These are phyloP conservation scores for Chaetomium strumarium DNA, from an alignment of 2,329 filamentous ascomycete species.

Conservation along the genomic window DNA sequence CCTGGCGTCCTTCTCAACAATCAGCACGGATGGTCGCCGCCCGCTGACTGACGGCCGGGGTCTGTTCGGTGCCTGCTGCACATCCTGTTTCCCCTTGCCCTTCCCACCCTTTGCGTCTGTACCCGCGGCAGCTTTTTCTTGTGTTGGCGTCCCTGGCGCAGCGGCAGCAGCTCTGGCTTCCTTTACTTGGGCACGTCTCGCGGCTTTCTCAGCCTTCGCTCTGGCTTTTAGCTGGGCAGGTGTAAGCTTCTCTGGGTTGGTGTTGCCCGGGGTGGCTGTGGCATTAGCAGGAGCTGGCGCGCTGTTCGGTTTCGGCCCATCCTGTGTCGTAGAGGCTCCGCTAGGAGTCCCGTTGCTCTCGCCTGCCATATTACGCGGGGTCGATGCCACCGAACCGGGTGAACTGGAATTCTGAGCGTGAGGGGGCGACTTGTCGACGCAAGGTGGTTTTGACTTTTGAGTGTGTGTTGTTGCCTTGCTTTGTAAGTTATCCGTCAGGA, in stretches of 20 bases:
- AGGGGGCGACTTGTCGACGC: too few species aligned
- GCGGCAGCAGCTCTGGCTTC: slow-evolving; percentile 41
- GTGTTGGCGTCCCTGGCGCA: slow-evolving; percentile 35
- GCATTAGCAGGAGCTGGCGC: slow-evolving; percentile 14
- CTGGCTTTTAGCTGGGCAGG: slow-evolving; percentile 80
- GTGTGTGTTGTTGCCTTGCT: too few species aligned
- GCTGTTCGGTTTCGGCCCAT: slow-evolving; percentile 8
- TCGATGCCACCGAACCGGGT: neutral
- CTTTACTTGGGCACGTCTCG: slow-evolving; percentile 69
- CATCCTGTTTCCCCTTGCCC: slow-evolving; percentile 43
- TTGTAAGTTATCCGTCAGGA: too few species aligned
- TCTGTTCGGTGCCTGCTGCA: slow-evolving; percentile 27
- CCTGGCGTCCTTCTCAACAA: slow-evolving; percentile 53
- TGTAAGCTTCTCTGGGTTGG: slow-evolving; percentile 50
- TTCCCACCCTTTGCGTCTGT: slow-evolving; percentile 43
- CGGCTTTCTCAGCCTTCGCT: slow-evolving; percentile 87
- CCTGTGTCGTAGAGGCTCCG: slow-evolving; percentile 14
- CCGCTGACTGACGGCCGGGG: slow-evolving; percentile 32
- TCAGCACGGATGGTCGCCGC: slow-evolving; percentile 32
- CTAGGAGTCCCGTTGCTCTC: slow-evolving; percentile 19
- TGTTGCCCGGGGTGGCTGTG: slow-evolving; percentile 26
- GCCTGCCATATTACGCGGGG: slow-evolving; percentile 19
- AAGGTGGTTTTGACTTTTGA: too few species aligned
- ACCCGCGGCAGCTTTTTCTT: slow-evolving; percentile 28
- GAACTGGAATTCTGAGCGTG: too few species aligned